phyloP scores from a whole-genome alignment of 2,329 filamentous ascomycete species.

The Talaromyces sp. region DNA sequence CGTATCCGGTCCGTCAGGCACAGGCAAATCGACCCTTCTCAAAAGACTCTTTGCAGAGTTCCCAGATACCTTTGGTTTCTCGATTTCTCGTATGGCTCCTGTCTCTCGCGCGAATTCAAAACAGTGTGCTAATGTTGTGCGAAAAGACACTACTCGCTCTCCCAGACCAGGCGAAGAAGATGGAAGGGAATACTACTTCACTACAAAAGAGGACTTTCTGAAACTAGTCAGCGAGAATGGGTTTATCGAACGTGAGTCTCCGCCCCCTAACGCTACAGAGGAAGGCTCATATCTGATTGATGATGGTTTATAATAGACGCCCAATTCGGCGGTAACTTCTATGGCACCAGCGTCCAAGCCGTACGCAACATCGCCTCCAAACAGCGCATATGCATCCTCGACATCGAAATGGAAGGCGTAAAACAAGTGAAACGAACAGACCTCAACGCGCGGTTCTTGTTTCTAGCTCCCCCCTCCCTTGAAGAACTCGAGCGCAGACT shows the following conservation, averaged over 20 bases:
- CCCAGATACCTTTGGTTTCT: slow-evolving; percentile 46
- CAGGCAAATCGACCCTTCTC: slow-evolving; percentile 45
- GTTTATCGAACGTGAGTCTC: slow-evolving; percentile 68
- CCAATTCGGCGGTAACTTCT: slow-evolving; percentile 79
- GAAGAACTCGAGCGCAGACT: slow-evolving; percentile 72
- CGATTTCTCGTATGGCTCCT: slow-evolving; percentile 37
- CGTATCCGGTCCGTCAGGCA: slow-evolving; percentile 43
- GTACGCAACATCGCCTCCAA: slow-evolving; percentile 72
- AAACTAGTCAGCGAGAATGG: slow-evolving; percentile 65
- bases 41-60: slow-evolving; percentile 43
- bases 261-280: background rate
- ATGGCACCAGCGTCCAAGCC: slow-evolving; percentile 79
- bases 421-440: slow-evolving; percentile 83
- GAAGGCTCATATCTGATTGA: background rate
- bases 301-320: slow-evolving; percentile 50
- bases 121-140: slow-evolving; percentile 19
- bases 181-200: slow-evolving; percentile 80
- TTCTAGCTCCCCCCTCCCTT: slow-evolving; percentile 74
- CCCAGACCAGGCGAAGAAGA: slow-evolving; percentile 74
- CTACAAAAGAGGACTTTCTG: slow-evolving; percentile 65
- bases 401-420: slow-evolving; percentile 98
- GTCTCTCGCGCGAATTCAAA: background rate
- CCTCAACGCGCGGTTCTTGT: slow-evolving; percentile 76
- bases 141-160: slow-evolving; percentile 70
- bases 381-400: slow-evolving; percentile 75